Conservation (phyloP, 2,329 filamentous ascomycete species). For the Emmonsiellopsis sp. region DNA sequence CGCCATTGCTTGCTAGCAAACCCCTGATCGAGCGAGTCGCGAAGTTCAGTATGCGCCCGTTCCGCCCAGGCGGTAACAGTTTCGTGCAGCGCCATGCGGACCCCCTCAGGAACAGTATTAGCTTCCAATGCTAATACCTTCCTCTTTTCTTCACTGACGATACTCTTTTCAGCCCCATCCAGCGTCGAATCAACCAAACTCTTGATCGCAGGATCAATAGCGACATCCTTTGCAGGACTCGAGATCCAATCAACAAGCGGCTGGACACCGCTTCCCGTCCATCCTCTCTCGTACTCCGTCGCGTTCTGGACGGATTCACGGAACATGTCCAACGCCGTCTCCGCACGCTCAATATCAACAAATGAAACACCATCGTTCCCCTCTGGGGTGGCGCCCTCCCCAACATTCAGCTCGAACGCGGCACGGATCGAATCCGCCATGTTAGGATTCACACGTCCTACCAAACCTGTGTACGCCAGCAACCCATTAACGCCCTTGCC, state of each 20-base stretch:
- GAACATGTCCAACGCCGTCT: slow-evolving; percentile 56
- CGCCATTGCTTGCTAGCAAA: slow-evolving; percentile 71
- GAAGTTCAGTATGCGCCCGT: slow-evolving; percentile 71
- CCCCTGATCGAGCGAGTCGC: slow-evolving; percentile 66
- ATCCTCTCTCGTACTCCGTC: slow-evolving; percentile 61
- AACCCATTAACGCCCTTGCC: slow-evolving; percentile 64
- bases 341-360: slow-evolving; percentile 57
- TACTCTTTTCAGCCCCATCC: slow-evolving; percentile 27
- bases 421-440: slow-evolving; percentile 26
- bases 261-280: slow-evolving; percentile 64
- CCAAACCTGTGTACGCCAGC: slow-evolving; percentile 25
- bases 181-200: slow-evolving; percentile 61
- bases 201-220: slow-evolving; percentile 58
- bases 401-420: slow-evolving; percentile 37
- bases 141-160: slow-evolving; percentile 20
- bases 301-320: slow-evolving; percentile 62
- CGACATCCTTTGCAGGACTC: slow-evolving; percentile 32
- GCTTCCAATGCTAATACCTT: slow-evolving; percentile 22
- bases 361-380: slow-evolving; percentile 31
- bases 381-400: slow-evolving; percentile 31
- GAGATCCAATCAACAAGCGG: slow-evolving; percentile 57
- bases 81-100: slow-evolving; percentile 44
- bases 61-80: slow-evolving; percentile 67
- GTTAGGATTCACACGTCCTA: slow-evolving; percentile 23
- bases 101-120: slow-evolving; percentile 32